Evolutionary conservation across 257 asterid species (phyloP).

Genomic region (Haberlea rhodopensis): DNA sequence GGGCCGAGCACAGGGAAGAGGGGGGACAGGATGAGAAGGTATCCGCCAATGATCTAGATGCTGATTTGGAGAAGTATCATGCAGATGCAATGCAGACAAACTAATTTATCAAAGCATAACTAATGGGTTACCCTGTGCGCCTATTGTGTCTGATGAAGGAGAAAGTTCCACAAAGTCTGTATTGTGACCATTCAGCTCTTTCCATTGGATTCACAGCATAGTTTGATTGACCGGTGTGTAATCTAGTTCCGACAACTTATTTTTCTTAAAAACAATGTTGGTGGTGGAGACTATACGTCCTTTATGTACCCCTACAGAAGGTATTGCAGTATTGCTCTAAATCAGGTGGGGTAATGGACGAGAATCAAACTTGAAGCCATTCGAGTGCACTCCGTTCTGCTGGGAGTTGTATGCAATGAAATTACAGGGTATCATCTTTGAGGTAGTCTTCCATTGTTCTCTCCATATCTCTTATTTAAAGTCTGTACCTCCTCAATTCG

Average conservation of each 20-base stretch:
- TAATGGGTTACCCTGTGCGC: slow-evolving; percentile 17
- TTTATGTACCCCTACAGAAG: background rate
- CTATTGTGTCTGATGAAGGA: slow-evolving; percentile 16
- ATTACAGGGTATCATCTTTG: background rate
- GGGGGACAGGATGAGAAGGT: slow-evolving; percentile 47
- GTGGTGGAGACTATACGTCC: background rate
- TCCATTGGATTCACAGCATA: slow-evolving; percentile 19
- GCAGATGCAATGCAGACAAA: slow-evolving; percentile 47
- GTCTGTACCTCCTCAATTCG: background rate
- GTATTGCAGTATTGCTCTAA: background rate
- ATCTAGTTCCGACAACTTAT: slow-evolving; percentile 5
- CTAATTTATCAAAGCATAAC: slow-evolving; percentile 7
- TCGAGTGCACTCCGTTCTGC: background rate
- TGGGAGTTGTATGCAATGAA: background rate
- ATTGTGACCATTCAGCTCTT: slow-evolving; percentile 18
- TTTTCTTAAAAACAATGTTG: background rate
- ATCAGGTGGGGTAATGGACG: background rate
- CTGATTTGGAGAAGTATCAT: slow-evolving; percentile 72
- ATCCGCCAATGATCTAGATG: slow-evolving; percentile 75
- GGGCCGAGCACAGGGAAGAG: slow-evolving; percentile 43
- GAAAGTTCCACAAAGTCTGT: slow-evolving; percentile 1
- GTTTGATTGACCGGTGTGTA: slow-evolving; percentile 27
- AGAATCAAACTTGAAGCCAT: background rate
- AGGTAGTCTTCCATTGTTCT: background rate
- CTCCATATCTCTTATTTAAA: background rate